Evolutionary conservation across 768 basidiomycete species (phyloP).

Genomic region (Trametes cubensis): DNA sequence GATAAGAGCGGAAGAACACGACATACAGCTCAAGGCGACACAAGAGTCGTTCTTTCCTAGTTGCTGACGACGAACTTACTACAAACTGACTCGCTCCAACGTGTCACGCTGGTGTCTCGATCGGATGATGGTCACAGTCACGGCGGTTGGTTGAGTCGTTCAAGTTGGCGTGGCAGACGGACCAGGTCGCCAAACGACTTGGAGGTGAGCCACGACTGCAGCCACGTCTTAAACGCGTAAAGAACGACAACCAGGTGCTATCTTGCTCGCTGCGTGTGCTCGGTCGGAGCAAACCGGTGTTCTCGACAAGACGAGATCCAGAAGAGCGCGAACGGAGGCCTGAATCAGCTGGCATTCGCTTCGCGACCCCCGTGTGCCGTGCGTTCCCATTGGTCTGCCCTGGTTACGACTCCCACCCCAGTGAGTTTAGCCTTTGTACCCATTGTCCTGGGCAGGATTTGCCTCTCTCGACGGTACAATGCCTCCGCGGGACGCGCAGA

Average conservation of each 20-base stretch:
- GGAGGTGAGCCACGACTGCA: background rate
- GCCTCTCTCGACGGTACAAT: constrained; percentile 11
- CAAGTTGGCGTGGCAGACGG: background rate
- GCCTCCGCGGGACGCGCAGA: constrained; percentile 20
- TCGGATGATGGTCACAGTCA: constrained; percentile 21
- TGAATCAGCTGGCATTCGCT: background rate
- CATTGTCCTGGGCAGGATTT: constrained; percentile 18
- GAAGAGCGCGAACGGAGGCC: background rate
- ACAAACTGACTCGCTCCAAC: constrained; percentile 6
- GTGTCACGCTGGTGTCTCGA: constrained; percentile 17
- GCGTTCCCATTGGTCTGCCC: constrained; percentile 14
- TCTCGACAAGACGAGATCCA: constrained; percentile 19
- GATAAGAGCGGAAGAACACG: background rate
- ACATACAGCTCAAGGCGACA: background rate
- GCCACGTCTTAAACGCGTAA: background rate
- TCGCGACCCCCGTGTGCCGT: background rate
- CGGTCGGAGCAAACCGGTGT: constrained; percentile 20
- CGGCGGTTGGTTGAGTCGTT: constrained; percentile 8
- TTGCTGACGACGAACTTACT: constrained; percentile 1
- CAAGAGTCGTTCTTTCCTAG: background rate
- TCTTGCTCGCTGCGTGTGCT: background rate
- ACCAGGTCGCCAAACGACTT: too few species aligned
- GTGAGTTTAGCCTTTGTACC: constrained; percentile 29
- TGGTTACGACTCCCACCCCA: constrained; percentile 19
- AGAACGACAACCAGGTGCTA: background rate